These are phyloP conservation scores for Phytopythium sindhum DNA, from an alignment of 352 stramenopile species.

Conservation along the genomic window DNA sequence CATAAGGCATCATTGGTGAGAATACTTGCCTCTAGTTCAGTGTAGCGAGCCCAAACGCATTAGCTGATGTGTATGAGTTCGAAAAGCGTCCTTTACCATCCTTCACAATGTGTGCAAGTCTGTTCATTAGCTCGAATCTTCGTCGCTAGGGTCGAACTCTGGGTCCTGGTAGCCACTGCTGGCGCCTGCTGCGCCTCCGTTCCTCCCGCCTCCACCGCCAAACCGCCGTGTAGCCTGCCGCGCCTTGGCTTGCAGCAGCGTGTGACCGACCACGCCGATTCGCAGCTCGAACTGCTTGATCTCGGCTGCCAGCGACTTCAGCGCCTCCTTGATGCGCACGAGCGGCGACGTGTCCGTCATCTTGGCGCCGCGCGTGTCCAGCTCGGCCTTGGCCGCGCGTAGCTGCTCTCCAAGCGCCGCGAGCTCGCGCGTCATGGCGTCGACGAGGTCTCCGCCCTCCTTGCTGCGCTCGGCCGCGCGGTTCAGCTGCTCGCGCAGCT, in stretches of 20 bases:
- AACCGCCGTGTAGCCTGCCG: conserved; percentile 44
- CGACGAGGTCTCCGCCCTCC: conserved; percentile 60
- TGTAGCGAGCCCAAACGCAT: not conserved
- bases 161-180: conserved; percentile 55
- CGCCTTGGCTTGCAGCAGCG: conserved; percentile 68
- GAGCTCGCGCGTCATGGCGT: conserved; percentile 74
- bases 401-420: conserved; percentile 71
- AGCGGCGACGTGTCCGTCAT: conserved; percentile 86
- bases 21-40: not conserved
- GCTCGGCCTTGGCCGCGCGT: conserved; percentile 67
- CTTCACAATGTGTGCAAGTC: not conserved
- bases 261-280: conserved; percentile 79
- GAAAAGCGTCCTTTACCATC: not conserved
- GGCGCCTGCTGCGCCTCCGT: conserved; percentile 21
- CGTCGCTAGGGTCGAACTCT: conserved; percentile 77
- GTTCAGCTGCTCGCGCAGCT: conserved; percentile 63
- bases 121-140: conserved; percentile 58
- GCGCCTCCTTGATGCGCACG: conserved; percentile 80
- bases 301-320: conserved; percentile 69
- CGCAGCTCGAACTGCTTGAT: conserved; percentile 84
- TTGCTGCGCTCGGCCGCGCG: conserved; percentile 62
- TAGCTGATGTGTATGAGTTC: not conserved
- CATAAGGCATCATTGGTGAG: not conserved
- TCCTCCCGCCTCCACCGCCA: conserved; percentile 25
- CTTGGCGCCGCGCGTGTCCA: conserved; percentile 79